Percentiles rank a stretch among this genome's conserved stretches.
Conservation (phyloP, 768 basidiomycete species). For the Tubosaeta brunneosetosa region DNA sequence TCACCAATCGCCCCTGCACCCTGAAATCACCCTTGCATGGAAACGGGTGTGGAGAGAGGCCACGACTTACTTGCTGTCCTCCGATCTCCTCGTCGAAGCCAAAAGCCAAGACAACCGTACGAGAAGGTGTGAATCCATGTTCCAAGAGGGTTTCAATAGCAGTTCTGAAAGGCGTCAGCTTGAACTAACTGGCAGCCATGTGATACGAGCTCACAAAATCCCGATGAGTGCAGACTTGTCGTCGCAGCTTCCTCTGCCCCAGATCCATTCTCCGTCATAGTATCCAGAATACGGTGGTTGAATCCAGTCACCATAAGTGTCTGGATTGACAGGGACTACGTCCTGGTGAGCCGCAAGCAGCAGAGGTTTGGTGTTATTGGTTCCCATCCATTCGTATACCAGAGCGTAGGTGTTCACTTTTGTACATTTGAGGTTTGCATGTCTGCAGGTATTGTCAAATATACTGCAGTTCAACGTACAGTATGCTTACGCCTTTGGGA, state of each 20-base stretch:
- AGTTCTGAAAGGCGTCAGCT: slow-evolving; percentile 8
- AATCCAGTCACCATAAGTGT: slow-evolving; percentile 43
- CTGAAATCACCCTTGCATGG: slow-evolving; percentile 17
- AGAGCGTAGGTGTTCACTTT: slow-evolving; percentile 59
- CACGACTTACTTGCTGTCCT: slow-evolving; percentile 32
- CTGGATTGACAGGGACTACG: slow-evolving; percentile 47
- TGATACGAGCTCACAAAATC: slow-evolving; percentile 27
- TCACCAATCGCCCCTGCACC: slow-evolving; percentile 39
- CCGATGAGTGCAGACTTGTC: slow-evolving; percentile 40
- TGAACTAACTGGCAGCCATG: neutral
- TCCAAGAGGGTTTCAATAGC: slow-evolving; percentile 26
- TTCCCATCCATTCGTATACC: slow-evolving; percentile 56
- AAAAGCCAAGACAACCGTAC: slow-evolving; percentile 31
- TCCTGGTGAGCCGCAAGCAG: slow-evolving; percentile 48
- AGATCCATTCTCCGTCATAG: slow-evolving; percentile 42
- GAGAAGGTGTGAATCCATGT: slow-evolving; percentile 26
- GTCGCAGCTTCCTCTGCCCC: slow-evolving; percentile 45
- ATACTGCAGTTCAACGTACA: neutral
- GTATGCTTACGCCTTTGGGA: slow-evolving; percentile 51
- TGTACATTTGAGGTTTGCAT: slow-evolving; percentile 44
- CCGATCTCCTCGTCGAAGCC: slow-evolving; percentile 45
- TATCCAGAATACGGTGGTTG: slow-evolving; percentile 48
- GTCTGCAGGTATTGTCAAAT: slow-evolving; percentile 28
- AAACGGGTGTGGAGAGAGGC: neutral
- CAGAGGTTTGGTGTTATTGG: slow-evolving; percentile 49